Evolutionary conservation across 73 alveolate genomes (phyloP), one percentile per base, ranked within the genome.

Genomic region (Tetrahymena elliotti): DNA sequence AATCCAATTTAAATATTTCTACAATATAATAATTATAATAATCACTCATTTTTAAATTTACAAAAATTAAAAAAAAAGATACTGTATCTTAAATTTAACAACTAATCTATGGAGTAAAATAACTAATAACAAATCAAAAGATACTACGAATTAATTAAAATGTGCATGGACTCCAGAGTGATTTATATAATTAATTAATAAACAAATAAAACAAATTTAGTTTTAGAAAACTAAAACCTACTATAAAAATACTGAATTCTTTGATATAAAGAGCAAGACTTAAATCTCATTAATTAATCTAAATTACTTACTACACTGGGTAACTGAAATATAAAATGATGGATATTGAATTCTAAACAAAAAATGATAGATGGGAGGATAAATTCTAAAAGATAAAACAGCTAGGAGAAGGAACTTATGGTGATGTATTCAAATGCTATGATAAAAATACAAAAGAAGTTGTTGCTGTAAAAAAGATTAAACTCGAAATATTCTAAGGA

Each of bases 401-500:
- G 96, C 96, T 97, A 4, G 99, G 99, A 22, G 96, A 97, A 68
- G 99, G 99, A 16, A 97, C 99, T 10, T 97, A 95, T 93, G 99
- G 99, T 18, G 97, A 94, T 53, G 99, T 97, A 4, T 96, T 96
- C 52, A 97, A 97, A 95, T 97, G 98, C 53, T 84, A 92, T 34
- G 98, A 96, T 96, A 93, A 96, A 93, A 27, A 92, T 38, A 96
- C 97, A 35, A 97, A 96, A 33, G 97, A 97, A 95, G 52, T 84
- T 38, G 99, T 97, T 3, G 99, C 99, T 18, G 94, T 97, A 20
- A 97, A 97, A 93, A 97, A 97, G 93, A 94, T 97, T 41, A 96
- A 68, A 53, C 39, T 68, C 39, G 96, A 94, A 52, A 94, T 94
- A 31, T 88, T 94, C 33, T 52, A 98, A 84, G 98, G 98, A 54